These are phyloP conservation scores for Trichosporon asahii DNA, from an alignment of 1,284 basidiomycete genomes.

Conservation along the genomic window DNA sequence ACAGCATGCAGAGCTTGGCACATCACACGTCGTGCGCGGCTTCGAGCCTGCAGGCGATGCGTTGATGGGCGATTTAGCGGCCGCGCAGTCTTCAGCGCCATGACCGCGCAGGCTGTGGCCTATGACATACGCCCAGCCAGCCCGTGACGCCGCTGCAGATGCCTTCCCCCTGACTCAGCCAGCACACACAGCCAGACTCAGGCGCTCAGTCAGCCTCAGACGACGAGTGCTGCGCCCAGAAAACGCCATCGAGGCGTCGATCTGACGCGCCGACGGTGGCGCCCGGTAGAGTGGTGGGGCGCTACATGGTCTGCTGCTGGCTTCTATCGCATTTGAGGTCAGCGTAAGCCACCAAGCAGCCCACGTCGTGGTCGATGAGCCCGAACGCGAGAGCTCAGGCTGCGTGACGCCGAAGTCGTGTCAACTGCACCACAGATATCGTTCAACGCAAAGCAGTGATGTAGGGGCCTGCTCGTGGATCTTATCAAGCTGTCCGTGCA, in stretches of 20 bases:
- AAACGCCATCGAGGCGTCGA: too few relatives aligned
- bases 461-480: not conserved
- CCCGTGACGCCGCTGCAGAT: not conserved
- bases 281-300: not conserved
- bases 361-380: not conserved
- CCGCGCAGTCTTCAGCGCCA: not conserved
- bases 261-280: too few relatives aligned
- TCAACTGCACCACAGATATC: not conserved
- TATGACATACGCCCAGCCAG: not conserved
- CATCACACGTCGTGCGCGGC: not conserved
- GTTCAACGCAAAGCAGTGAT: not conserved
- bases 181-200: not conserved
- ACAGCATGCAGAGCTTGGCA: not conserved
- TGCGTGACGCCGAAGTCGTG: not conserved
- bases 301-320: not conserved
- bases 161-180: not conserved
- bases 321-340: not conserved
- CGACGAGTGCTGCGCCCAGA: too few relatives aligned
- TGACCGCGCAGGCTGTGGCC: not conserved
- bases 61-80: not conserved
- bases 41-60: not conserved
- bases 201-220: too few relatives aligned
- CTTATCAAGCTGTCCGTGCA: not conserved
- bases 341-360: not conserved
- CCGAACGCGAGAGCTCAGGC: too few relatives aligned